These are phyloP conservation scores for Nitzschia sp. DNA, from an alignment of 108 stramenopile species.

Conservation along the genomic window DNA sequence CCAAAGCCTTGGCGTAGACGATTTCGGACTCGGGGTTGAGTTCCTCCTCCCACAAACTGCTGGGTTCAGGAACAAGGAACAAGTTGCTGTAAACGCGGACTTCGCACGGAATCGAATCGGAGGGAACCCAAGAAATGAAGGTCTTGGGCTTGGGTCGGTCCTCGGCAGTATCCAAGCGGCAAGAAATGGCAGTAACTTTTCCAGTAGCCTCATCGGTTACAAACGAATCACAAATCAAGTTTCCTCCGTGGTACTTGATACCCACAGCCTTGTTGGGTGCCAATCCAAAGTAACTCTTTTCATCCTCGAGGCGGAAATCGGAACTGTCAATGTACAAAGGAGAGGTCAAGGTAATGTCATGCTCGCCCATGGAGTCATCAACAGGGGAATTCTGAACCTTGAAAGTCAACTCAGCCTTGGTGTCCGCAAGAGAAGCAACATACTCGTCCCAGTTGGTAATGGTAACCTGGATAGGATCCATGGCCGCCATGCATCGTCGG, in stretches of 20 bases:
- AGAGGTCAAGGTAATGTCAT: slow-evolving; percentile 76
- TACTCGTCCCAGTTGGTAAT: slow-evolving; percentile 78
- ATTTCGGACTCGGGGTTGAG: slow-evolving; percentile 85
- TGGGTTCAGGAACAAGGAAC: slow-evolving; percentile 85
- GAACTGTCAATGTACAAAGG: slow-evolving; percentile 86
- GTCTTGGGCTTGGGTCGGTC: slow-evolving; percentile 76
- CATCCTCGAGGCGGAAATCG: slow-evolving; percentile 86
- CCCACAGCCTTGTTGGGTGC: slow-evolving; percentile 93
- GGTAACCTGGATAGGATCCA: slow-evolving; percentile 83
- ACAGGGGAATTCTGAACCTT: slow-evolving; percentile 84
- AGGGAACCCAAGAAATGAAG: slow-evolving; percentile 79
- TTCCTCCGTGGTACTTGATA: slow-evolving; percentile 88
- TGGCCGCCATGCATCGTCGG: slow-evolving; percentile 88
- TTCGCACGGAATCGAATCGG: slow-evolving; percentile 61
- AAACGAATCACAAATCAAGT: slow-evolving; percentile 67
- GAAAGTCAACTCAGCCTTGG: slow-evolving; percentile 51
- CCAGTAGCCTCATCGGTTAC: slow-evolving; percentile 29
- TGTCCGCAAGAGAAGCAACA: slow-evolving; percentile 7
- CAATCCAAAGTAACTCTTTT: slow-evolving; percentile 86
- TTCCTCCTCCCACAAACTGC: slow-evolving; percentile 90
- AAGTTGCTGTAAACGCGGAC: slow-evolving; percentile 93
- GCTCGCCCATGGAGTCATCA: slow-evolving; percentile 76
- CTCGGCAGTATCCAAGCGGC: slow-evolving; percentile 64
- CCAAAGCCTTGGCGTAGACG: slow-evolving; percentile 64
- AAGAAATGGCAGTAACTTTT: slow-evolving; percentile 57